phyloP scores from a whole-genome alignment of 192 early-diverging fungal genomes.

The Mortierella claussenii region DNA sequence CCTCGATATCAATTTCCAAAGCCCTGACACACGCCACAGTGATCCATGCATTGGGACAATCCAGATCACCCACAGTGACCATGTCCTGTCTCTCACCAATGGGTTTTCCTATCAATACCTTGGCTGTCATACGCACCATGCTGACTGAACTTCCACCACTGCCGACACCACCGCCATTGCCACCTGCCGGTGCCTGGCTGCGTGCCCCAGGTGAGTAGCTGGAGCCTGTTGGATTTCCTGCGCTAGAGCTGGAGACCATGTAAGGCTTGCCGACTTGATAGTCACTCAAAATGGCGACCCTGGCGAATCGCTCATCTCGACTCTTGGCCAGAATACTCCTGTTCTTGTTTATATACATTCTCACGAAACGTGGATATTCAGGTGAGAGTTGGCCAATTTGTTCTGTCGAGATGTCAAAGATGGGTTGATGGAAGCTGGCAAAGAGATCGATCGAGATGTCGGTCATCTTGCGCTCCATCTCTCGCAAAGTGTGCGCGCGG shows the following conservation, averaged over 20 bases:
- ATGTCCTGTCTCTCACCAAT: conserved; percentile 55
- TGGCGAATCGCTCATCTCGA: conserved; percentile 43
- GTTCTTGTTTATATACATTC: conserved; percentile 49
- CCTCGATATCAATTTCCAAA: conserved; percentile 25
- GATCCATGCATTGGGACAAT: conserved; percentile 55
- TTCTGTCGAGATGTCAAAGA: conserved; percentile 27
- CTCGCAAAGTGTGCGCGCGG: conserved; percentile 41
- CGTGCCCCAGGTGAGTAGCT: conserved; percentile 2
- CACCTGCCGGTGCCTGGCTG: too few relatives aligned
- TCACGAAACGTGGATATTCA: conserved; percentile 27
- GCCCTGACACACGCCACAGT: conserved; percentile 36
- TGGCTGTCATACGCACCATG: conserved; percentile 36
- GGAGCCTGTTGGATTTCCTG: not conserved
- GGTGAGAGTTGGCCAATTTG: conserved; percentile 36
- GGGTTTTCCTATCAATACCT: conserved; percentile 52
- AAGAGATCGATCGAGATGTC: conserved; percentile 48
- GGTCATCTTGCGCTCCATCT: conserved; percentile 54
- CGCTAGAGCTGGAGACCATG: conserved; percentile 2
- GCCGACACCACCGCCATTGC: not conserved
- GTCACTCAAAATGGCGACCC: conserved; percentile 43
- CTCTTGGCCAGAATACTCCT: conserved; percentile 44
- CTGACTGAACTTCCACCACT: conserved; percentile 8
- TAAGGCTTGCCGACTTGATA: conserved; percentile 32
- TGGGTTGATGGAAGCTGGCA: conserved; percentile 37
- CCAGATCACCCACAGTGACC: conserved; percentile 52